A percentile compares a stretch with the other conserved stretches of the same genome.
Conservation (phyloP, 73 alveolate genomes). For the Effrenium voratum region DNA sequence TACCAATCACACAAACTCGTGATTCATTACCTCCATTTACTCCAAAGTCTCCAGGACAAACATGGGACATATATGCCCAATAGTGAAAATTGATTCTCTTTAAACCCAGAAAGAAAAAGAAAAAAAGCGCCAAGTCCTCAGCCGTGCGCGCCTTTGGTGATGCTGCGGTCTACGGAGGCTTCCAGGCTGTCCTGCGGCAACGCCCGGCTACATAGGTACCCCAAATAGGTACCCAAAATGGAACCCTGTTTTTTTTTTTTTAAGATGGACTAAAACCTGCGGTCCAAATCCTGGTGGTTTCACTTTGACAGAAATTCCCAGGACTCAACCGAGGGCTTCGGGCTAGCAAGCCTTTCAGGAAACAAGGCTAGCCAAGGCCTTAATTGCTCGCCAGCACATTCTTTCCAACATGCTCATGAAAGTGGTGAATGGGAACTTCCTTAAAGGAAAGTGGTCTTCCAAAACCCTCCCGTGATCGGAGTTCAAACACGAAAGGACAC, state of each 20-base stretch:
- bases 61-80: background rate
- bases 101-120: background rate
- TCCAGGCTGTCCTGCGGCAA: background rate
- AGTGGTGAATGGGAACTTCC: no score
- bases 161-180: conserved; percentile 23
- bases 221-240: background rate
- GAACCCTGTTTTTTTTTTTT: background rate
- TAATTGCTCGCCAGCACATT: no score
- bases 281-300: no score
- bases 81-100: background rate
- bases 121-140: background rate
- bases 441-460: no score
- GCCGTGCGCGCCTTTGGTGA: conserved; percentile 33
- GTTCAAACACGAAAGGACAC: no score
- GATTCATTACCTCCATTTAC: background rate
- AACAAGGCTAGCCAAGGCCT: no score
- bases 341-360: no score
- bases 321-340: no score
- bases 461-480: no score
- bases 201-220: background rate
- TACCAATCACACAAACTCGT: background rate
- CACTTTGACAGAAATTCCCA: background rate
- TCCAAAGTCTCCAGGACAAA: background rate
- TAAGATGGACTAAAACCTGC: background rate
- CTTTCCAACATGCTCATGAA: no score